Percentiles rank a stretch among this genome's conserved stretches.
phyloP scores from a whole-genome alignment of 2,329 filamentous ascomycete genomes.

The Nakataea oryzae region DNA sequence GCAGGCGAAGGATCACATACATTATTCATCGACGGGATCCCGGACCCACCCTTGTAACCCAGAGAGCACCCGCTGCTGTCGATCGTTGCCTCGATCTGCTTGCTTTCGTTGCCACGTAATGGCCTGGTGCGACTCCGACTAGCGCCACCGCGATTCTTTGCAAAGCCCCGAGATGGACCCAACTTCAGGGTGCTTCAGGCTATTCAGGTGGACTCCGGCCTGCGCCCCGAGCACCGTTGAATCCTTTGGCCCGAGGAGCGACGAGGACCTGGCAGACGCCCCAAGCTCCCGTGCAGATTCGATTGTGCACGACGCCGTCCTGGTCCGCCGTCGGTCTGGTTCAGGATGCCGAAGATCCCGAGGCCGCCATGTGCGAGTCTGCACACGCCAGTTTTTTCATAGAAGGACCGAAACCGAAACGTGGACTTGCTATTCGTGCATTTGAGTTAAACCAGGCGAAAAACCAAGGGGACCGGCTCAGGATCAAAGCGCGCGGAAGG shows the following conservation, averaged over 20 bases:
- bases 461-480: background rate
- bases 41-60: background rate
- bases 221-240: background rate
- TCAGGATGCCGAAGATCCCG: background rate
- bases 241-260: background rate
- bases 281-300: background rate
- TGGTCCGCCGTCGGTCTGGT: background rate
- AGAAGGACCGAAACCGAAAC: background rate
- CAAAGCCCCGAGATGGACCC: background rate
- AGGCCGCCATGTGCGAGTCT: background rate
- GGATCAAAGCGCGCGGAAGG: background rate
- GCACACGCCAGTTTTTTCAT: background rate
- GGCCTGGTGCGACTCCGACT: background rate
- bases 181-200: no score
- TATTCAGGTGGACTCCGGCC: background rate
- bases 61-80: background rate
- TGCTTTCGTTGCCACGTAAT: background rate
- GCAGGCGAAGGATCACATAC: no score
- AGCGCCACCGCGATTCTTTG: background rate
- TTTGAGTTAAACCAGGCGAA: no score
- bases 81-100: background rate
- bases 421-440: background rate
- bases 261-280: background rate
- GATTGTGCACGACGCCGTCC: background rate
- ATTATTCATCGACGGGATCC: background rate